These are phyloP conservation scores for Cladosporium phlei DNA, from an alignment of 2,329 filamentous ascomycete genomes.

Conservation along the genomic window DNA sequence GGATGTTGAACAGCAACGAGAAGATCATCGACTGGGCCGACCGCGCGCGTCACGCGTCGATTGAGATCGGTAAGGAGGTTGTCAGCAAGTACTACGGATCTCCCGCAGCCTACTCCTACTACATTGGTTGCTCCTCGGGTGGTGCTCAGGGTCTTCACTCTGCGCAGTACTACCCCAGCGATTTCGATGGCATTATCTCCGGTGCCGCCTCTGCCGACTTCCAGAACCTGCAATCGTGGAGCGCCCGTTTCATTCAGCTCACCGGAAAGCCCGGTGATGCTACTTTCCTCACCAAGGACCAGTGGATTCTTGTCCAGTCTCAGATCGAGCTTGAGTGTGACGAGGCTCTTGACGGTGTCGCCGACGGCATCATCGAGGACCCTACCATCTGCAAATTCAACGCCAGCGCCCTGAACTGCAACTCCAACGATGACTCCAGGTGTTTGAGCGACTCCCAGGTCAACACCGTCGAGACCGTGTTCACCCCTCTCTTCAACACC, in stretches of 20 bases:
- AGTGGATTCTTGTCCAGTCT: conserved; percentile 42
- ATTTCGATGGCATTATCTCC: conserved; percentile 47
- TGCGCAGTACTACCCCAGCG: conserved; percentile 41
- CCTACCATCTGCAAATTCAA: conserved; percentile 41
- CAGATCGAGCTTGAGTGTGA: conserved; percentile 49
- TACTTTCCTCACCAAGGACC: conserved; percentile 37
- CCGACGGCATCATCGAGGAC: conserved; percentile 47
- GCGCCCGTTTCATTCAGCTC: conserved; percentile 39
- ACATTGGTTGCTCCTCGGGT: conserved; percentile 45
- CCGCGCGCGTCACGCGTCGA: conserved; percentile 30
- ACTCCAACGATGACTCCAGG: conserved; percentile 29
- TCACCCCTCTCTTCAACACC: conserved; percentile 39
- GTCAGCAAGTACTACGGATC: conserved; percentile 36
- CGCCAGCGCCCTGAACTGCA: conserved; percentile 32
- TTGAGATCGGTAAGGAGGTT: conserved; percentile 31
- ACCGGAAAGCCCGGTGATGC: conserved; percentile 37
- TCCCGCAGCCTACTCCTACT: conserved; percentile 41
- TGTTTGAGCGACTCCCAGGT: conserved; percentile 45
- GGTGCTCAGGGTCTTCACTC: conserved; percentile 45
- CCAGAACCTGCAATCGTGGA: conserved; percentile 43
- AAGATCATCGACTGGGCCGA: conserved; percentile 30
- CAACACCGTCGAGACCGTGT: conserved; percentile 40
- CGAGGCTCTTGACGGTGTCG: conserved; percentile 43
- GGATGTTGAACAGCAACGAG: conserved; percentile 28
- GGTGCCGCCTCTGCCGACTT: conserved; percentile 42